Evolutionary conservation across 2,329 filamentous ascomycete species (phyloP), one percentile per base, ranked within the genome.

Genomic region (Colletotrichum abscissum): DNA sequence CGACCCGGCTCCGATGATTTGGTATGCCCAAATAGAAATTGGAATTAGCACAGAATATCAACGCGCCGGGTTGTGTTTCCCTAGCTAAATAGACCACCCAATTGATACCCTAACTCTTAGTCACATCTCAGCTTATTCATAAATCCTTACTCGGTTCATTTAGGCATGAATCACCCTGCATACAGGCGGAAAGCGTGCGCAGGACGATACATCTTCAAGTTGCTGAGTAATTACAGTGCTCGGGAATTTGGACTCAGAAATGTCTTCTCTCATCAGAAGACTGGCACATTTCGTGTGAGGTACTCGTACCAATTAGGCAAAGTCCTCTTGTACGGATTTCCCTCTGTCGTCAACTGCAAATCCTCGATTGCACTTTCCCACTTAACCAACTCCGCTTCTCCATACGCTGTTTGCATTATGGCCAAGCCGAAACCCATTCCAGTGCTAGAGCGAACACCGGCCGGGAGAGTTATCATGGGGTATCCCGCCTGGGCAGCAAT

Each of bases 401-500:
- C 86, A 85, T 88, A 93, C 0, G 90, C 91, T 1, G 90, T 92
- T 65, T 90, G 84, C 80, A 82, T 79, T 81, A 93, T 83, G 0
- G 85, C 89, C 30, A 93, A 79, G 1, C 90, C 90, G 74, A 90
- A 91, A 0, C 90, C 90, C 88, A 92, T 91, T 7, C 89, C 89
- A 5, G 49, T 68, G 4, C 86, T 88, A 14, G 79, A 82, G 75
- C 88, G 85, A 6, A 90, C 83, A 1, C 91, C 91, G 0, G 87
- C 91, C 0, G 93, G 93, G 1, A 95, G 79, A 0, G 92, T 94
- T 63, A 95, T 86, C 78, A 93, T 87, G 0, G 93, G 93, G 78
- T 95, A 95, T 0, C 93, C 92, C 5, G 93, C 93, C 81, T 95
- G 92, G 0, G 93, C 93, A 0, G 92, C 91, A 72, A 94, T 89